Conservation (phyloP, 441 rosid genomes). For the Erysimum cheiri region DNA sequence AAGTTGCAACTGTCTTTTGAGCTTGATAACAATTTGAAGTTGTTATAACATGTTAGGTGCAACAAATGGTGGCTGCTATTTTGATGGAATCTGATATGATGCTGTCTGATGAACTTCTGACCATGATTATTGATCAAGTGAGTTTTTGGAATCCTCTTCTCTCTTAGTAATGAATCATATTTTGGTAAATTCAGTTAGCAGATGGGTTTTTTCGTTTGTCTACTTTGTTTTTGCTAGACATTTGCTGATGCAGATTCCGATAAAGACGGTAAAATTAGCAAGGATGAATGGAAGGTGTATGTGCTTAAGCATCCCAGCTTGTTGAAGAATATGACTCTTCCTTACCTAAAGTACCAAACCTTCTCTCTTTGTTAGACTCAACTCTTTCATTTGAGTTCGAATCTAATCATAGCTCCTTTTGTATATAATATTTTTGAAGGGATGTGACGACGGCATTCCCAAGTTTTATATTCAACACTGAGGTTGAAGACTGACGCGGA, state of each 20-base stretch:
- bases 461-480: conserved; percentile 64
- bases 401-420: conserved; percentile 2
- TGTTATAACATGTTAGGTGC: conserved; percentile 54
- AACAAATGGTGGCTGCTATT: conserved; percentile 76
- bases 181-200: conserved; percentile 5
- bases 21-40: conserved; percentile 5
- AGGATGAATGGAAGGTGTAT: conserved; percentile 78
- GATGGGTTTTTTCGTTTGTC: not conserved
- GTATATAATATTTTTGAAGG: conserved; percentile 44
- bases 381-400: conserved; percentile 8
- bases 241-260: conserved; percentile 82
- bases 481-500: conserved; percentile 57
- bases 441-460: conserved; percentile 69
- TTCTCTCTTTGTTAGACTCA: not conserved
- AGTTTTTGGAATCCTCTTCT: conserved; percentile 15
- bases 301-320: conserved; percentile 60
- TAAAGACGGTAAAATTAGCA: conserved; percentile 70
- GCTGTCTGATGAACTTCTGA: conserved; percentile 62
- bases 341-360: conserved; percentile 64
- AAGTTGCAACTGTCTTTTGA: not conserved
- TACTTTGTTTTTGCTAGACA: conserved; percentile 54
- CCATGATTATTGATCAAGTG: conserved; percentile 67
- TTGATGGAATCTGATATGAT: conserved; percentile 62
- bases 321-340: conserved; percentile 88
- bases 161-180: conserved; percentile 4